Evolutionary conservation across 352 stramenopile genomes (phyloP).

Genomic region (Elongisporangium senticosum): DNA sequence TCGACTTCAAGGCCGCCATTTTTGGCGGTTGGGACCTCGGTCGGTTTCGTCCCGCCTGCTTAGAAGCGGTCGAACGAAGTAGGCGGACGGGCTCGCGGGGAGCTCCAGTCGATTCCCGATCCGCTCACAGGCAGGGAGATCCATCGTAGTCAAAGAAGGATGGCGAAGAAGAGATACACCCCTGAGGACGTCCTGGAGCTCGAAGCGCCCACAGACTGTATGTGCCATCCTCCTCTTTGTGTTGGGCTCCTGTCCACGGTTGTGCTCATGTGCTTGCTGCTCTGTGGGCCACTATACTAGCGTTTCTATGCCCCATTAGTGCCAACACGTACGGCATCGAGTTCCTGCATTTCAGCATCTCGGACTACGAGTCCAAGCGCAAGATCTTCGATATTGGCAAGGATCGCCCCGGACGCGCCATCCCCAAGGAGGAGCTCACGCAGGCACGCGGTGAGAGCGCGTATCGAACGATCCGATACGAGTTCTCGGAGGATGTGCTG

Average conservation of each 20-base stretch:
- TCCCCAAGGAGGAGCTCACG: slow-evolving; percentile 81
- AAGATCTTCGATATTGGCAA: slow-evolving; percentile 93
- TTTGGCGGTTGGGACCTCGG: background rate
- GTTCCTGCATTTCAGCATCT: slow-evolving; percentile 94
- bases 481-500: slow-evolving; percentile 92
- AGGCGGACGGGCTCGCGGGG: background rate
- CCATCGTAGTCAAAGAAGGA: background rate
- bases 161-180: slow-evolving; percentile 51
- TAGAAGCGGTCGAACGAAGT: background rate
- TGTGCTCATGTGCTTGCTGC: slow-evolving; percentile 5
- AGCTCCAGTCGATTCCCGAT: background rate
- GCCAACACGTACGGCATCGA: slow-evolving; percentile 95
- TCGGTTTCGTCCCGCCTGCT: background rate
- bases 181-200: slow-evolving; percentile 80
- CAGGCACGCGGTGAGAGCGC: slow-evolving; percentile 84
- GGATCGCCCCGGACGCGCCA: slow-evolving; percentile 52
- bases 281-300: slow-evolving; percentile 21
- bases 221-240: slow-evolving; percentile 7
- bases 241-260: background rate
- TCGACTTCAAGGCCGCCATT: background rate
- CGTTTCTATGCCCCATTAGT: slow-evolving; percentile 91
- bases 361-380: slow-evolving; percentile 92
- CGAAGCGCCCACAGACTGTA: slow-evolving; percentile 69
- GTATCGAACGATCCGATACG: slow-evolving; percentile 93
- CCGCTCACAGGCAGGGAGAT: background rate